These are phyloP conservation scores for Lipomyces anomalus DNA, from an alignment of 805 yeast species.

Conservation along the genomic window DNA sequence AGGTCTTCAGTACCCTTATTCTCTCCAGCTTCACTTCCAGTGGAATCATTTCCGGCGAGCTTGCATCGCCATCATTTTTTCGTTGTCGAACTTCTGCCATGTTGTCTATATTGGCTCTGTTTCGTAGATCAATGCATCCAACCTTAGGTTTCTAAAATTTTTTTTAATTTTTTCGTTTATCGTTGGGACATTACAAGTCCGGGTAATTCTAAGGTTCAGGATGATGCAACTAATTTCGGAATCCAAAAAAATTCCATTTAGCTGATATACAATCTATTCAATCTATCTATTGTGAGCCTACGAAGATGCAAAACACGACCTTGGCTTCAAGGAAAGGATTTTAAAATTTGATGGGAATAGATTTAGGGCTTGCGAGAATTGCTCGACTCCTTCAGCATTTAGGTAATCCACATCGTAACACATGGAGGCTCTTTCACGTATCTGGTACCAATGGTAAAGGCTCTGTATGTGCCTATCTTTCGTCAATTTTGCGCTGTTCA, in stretches of 20 bases:
- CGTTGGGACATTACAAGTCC: slow-evolving; percentile 1
- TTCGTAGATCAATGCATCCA: background rate
- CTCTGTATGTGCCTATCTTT: slow-evolving; percentile 76
- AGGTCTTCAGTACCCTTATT: slow-evolving; percentile 63
- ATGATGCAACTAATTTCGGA: background rate
- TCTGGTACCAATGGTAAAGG: slow-evolving; percentile 99
- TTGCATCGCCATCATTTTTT: slow-evolving; percentile 7
- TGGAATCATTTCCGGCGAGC: slow-evolving; percentile 11
- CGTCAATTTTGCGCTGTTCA: slow-evolving; percentile 52
- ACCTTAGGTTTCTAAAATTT: background rate
- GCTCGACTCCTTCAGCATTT: slow-evolving; percentile 42
- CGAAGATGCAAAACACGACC: no score
- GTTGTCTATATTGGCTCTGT: background rate
- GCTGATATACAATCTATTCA: no score
- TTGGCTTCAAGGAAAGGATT: no score
- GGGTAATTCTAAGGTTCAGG: background rate
- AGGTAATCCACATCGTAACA: slow-evolving; percentile 60
- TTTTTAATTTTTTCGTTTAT: background rate
- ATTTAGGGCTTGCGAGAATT: slow-evolving; percentile 54
- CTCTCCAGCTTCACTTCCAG: slow-evolving; percentile 59
- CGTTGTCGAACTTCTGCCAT: background rate
- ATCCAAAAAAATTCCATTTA: no score
- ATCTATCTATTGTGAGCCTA: no score
- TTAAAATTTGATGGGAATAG: slow-evolving; percentile 38
- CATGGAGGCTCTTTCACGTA: slow-evolving; percentile 69